phyloP scores from a whole-genome alignment of 192 early-diverging fungal species.

The Coemansia sp. region DNA sequence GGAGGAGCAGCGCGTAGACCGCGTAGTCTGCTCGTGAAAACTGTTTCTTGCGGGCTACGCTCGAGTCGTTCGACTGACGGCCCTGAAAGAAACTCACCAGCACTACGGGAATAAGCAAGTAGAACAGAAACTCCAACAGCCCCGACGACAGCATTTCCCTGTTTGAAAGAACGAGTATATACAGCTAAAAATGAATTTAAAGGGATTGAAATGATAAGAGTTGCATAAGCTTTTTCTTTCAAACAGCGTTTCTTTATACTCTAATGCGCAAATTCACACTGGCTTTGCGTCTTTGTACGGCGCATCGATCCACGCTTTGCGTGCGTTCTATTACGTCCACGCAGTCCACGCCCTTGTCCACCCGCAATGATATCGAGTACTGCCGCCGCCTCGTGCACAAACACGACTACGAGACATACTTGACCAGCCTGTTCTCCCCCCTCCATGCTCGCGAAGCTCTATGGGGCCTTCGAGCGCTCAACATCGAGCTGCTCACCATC shows the following conservation, averaged over 20 bases:
- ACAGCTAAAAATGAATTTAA: not conserved
- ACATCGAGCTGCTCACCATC: slow-evolving; percentile 81
- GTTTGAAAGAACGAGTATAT: not conserved
- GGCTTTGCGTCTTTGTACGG: slow-evolving; percentile 3
- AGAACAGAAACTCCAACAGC: slow-evolving; percentile 38
- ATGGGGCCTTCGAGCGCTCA: slow-evolving; percentile 84
- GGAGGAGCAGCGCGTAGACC: slow-evolving; percentile 21
- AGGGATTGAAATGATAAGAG: not conserved
- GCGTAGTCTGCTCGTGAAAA: slow-evolving; percentile 26
- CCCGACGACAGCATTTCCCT: slow-evolving; percentile 29
- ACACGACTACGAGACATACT: slow-evolving; percentile 78
- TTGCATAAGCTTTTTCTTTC: not conserved
- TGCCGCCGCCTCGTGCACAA: slow-evolving; percentile 51
- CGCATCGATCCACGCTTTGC: not conserved
- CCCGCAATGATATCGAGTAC: slow-evolving; percentile 36
- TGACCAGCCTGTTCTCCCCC: slow-evolving; percentile 77
- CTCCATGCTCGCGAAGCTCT: slow-evolving; percentile 61
- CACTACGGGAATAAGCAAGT: slow-evolving; percentile 37
- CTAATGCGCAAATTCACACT: not conserved
- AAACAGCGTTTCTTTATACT: not conserved
- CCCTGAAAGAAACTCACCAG: slow-evolving; percentile 33
- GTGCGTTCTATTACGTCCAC: not conserved
- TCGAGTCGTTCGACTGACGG: slow-evolving; percentile 23
- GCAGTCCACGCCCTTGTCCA: slow-evolving; percentile 7
- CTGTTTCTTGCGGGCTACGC: slow-evolving; percentile 15